Conservation (phyloP, 306 rosid species). For the Sphenostylis stenocarpa region DNA sequence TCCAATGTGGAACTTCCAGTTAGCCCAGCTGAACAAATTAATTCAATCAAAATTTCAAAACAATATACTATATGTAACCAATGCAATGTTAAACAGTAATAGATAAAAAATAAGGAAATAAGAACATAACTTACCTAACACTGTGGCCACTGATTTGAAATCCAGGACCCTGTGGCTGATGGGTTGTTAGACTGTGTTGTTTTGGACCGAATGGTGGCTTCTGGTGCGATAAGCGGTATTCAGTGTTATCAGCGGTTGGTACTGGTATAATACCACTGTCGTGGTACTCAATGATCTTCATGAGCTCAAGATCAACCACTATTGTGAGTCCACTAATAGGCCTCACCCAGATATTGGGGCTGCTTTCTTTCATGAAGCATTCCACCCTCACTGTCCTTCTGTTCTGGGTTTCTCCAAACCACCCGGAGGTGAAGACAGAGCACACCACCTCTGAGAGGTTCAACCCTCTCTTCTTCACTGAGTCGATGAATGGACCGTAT, state of each 20-base stretch:
- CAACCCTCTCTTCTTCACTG: slow-evolving; percentile 41
- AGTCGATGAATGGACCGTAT: slow-evolving; percentile 32
- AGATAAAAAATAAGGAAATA: not conserved
- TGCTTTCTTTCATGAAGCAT: slow-evolving; percentile 39
- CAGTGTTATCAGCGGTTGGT: slow-evolving; percentile 33
- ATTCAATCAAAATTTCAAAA: not conserved
- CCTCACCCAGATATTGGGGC: slow-evolving; percentile 35
- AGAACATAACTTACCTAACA: slow-evolving; percentile 25
- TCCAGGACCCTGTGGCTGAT: slow-evolving; percentile 44
- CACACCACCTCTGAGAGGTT: slow-evolving; percentile 49
- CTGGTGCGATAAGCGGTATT: slow-evolving; percentile 15
- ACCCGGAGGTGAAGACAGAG: slow-evolving; percentile 32
- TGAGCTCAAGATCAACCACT: slow-evolving; percentile 18
- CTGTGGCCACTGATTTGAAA: slow-evolving; percentile 31
- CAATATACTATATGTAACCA: too few species aligned
- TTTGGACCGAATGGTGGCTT: slow-evolving; percentile 38
- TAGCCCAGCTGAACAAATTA: slow-evolving; percentile 37
- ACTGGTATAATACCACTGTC: slow-evolving; percentile 18
- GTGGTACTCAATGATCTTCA: slow-evolving; percentile 36
- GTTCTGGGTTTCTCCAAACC: slow-evolving; percentile 39
- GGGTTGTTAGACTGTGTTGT: slow-evolving; percentile 4
- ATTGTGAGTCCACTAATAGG: slow-evolving; percentile 40
- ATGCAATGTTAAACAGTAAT: too few species aligned
- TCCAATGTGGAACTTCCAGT: slow-evolving; percentile 48
- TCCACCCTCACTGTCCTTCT: slow-evolving; percentile 27